Percentiles rank a stretch among this genome's conserved stretches.
These are phyloP conservation scores for Biscogniauxia sp. DNA, from an alignment of 2,329 filamentous ascomycete species.

Conservation along the genomic window DNA sequence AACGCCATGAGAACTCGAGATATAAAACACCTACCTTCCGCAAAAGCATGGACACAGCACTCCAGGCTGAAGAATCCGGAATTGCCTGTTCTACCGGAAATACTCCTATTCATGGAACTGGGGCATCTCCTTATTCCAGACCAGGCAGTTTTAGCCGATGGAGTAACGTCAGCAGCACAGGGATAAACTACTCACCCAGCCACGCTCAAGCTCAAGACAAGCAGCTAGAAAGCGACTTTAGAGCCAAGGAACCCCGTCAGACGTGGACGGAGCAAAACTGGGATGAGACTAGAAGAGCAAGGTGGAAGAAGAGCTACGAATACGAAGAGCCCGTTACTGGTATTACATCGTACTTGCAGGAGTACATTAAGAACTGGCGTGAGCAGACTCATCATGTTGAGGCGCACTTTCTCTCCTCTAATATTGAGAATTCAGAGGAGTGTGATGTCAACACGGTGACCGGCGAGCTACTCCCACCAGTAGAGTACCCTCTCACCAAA, in stretches of 20 bases:
- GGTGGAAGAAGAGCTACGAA: not conserved
- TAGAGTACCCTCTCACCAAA: slow-evolving; percentile 34
- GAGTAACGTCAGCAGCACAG: not conserved
- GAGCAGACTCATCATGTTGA: slow-evolving; percentile 7
- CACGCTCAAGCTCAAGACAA: slow-evolving; percentile 4
- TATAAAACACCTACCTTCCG: no score
- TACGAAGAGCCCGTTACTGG: not conserved
- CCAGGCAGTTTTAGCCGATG: not conserved
- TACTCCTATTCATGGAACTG: not conserved
- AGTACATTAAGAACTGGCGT: slow-evolving; percentile 20
- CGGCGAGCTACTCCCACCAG: slow-evolving; percentile 33
- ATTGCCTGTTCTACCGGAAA: not conserved
- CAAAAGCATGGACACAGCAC: no score
- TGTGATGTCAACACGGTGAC: slow-evolving; percentile 38
- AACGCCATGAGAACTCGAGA: no score
- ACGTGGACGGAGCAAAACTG: slow-evolving; percentile 1
- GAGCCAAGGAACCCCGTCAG: not conserved
- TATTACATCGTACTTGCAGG: slow-evolving; percentile 2
- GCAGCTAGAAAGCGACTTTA: not conserved
- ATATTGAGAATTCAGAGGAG: slow-evolving; percentile 30
- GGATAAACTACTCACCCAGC: not conserved
- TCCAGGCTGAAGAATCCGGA: not conserved
- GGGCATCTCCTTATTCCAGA: not conserved
- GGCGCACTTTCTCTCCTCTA: slow-evolving; percentile 30
- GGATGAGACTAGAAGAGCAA: not conserved